Evolutionary conservation across 176 grass and related monocot genomes (phyloP).

Genomic region (Lolium multiflorum): DNA sequence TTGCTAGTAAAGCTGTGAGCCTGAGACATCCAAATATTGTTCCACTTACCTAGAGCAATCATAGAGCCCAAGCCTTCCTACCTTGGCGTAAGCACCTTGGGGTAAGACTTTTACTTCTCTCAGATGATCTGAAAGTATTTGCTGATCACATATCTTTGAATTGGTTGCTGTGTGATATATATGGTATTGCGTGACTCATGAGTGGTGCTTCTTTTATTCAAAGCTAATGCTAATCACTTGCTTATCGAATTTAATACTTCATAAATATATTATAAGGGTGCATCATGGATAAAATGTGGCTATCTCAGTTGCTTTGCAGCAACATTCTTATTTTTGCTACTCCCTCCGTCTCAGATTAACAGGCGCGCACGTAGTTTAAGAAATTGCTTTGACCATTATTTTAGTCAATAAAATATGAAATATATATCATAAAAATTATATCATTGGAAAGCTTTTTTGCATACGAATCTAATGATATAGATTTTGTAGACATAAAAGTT

Average conservation of each 20-base stretch:
- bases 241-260: not conserved
- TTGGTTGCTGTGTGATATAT: not conserved
- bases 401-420: no score
- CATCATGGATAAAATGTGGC: not conserved
- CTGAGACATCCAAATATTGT: not conserved
- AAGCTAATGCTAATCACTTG: not conserved
- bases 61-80: not conserved
- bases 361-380: no score
- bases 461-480: no score
- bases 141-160: not conserved
- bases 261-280: not conserved
- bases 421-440: no score
- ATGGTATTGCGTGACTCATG: not conserved
- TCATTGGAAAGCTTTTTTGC: no score
- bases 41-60: not conserved
- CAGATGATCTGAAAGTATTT: not conserved
- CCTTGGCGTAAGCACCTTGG: not conserved
- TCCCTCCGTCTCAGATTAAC: no score
- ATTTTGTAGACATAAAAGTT: no score
- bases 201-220: not conserved
- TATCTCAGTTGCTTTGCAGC: not conserved
- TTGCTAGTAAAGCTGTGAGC: not conserved
- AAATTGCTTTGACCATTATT: no score
- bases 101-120: not conserved
- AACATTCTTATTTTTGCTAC: not conserved